Evolutionary conservation across 352 stramenopile genomes (phyloP), one percentile per base, ranked within the genome.

Genomic region (Globisporangium apiculatum): DNA sequence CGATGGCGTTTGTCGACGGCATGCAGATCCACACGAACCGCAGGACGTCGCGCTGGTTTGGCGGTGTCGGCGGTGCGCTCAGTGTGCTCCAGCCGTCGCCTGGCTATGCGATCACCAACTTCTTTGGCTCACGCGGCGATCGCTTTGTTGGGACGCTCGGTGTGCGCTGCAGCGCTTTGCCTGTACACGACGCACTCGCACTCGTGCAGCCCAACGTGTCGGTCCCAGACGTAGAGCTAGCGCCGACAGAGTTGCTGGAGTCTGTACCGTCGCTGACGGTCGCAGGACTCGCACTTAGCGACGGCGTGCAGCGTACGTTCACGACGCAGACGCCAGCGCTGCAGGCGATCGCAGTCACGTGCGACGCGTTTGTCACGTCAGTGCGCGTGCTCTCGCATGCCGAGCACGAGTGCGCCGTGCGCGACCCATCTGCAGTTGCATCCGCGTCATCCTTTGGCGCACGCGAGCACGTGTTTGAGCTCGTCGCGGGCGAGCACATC

Each of bases 1-100:
- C 77, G 0, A 76, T 76, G 67, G 75, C 73, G 10, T 90, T 73
- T 73, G 75, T 90, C 40, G 77, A 90, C 54, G 79, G 77, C 7
- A 57, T 90, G 12, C 73, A 83, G 49, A 65, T 90, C 11, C 70
- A 86, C 62, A 90, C 79, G 3, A 90, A 87, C 49, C 15, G 72
- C 37, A 71, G 73, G 2, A 73, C 67, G 1, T 77, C 79, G 38
- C 71, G 69, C n/a, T 87, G 79, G 79, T 86, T 69, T 46, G 79
- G 79, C 14, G 77, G 79, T 3, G 78, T 72, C 49, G 79, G 79
- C 14, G 79, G 79, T 5, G 43, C 62, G 37, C 49, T 84, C 4
- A 65, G 87, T 46, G 57, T 68, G 38, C 57, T 90, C 7, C 62
- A 79, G 51, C 55, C 66, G 7, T 58, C 69, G 14, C 60, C 75